Evolutionary conservation across 306 rosid genomes (phyloP), one percentile per base, ranked within the genome.

Genomic region (Glycine latifolia): DNA sequence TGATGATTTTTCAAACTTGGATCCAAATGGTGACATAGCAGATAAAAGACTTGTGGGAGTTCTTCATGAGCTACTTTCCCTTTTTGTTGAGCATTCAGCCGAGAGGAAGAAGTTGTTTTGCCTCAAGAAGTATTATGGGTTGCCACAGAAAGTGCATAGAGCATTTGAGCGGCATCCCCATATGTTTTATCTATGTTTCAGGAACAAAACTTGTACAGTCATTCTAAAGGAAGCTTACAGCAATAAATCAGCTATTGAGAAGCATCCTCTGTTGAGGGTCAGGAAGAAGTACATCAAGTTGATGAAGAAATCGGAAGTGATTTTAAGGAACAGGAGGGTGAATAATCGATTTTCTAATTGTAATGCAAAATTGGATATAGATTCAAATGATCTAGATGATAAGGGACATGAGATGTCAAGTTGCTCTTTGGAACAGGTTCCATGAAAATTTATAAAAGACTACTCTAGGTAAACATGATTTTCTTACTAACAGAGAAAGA

Each of bases 81-180:
- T 95, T 54, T 92, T 91, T 81, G 97, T 95, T 52, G 97, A 91
- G 50, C 94, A 95, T 87, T 90, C 97, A 16, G 95, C 94, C 0
- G 92, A 92, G 85, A 90, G 97, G 87, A 91, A 82, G 91, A 88
- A 89, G 81, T 90, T 95, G 69, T 74, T 89, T 31, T 92, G 97
- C 84, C 97, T 95, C 43, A 95, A 90, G 80, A 92, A 92, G 75
- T 75, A 83, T 74, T 83, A 89, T 73, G 97, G 92, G 7, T 79
- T 92, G 90, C 98, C 97, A 9, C 97, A 95, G 88, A 95, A 92
- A 86, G 83, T 90, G 83, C 97, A 92, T 85, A 93, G 66, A 76
- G 95, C 91, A 10, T 95, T 95, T 76, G 97, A 95, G 89, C 82
- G 97, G 71, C 97, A 95, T 81, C 95, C 95, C 37, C 89, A 90